Conservation (phyloP, 306 rosid genomes). For the Trichosanthes truncata region DNA sequence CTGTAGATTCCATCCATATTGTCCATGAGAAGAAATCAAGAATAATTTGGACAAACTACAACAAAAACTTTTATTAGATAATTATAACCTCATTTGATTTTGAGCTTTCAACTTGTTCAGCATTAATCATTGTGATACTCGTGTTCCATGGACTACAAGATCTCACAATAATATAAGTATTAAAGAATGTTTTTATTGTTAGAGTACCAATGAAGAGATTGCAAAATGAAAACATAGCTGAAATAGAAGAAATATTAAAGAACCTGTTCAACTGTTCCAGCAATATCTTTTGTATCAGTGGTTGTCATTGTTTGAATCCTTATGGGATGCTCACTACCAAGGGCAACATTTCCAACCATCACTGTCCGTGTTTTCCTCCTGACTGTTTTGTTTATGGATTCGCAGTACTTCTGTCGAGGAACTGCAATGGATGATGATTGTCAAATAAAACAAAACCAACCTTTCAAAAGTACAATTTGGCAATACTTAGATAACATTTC, state of each 20-base stretch:
- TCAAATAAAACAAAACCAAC: slow-evolving; percentile 12
- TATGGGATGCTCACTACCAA: slow-evolving; percentile 94
- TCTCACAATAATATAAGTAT: not conserved
- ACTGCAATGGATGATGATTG: slow-evolving; percentile 33
- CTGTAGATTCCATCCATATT: not conserved
- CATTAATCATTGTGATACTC: not conserved
- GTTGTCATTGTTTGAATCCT: slow-evolving; percentile 99
- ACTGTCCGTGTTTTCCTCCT: slow-evolving; percentile 93
- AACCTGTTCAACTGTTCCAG: slow-evolving; percentile 95
- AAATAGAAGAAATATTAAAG: slow-evolving; percentile 13
- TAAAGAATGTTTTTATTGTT: not conserved
- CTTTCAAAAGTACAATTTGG: not conserved
- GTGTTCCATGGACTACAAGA: not conserved
- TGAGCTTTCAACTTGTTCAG: not conserved
- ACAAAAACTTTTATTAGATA: not conserved
- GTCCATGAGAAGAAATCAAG: not conserved
- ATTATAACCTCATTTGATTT: not conserved
- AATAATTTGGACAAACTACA: not conserved
- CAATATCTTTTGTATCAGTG: slow-evolving; percentile 82
- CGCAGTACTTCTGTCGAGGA: slow-evolving; percentile 91
- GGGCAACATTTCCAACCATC: slow-evolving; percentile 78
- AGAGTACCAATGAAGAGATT: not conserved
- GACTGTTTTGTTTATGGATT: slow-evolving; percentile 66
- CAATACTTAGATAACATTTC: not conserved
- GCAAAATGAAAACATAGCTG: not conserved